Conservation (phyloP, 768 basidiomycete species). For the Boletus reticulatus region DNA sequence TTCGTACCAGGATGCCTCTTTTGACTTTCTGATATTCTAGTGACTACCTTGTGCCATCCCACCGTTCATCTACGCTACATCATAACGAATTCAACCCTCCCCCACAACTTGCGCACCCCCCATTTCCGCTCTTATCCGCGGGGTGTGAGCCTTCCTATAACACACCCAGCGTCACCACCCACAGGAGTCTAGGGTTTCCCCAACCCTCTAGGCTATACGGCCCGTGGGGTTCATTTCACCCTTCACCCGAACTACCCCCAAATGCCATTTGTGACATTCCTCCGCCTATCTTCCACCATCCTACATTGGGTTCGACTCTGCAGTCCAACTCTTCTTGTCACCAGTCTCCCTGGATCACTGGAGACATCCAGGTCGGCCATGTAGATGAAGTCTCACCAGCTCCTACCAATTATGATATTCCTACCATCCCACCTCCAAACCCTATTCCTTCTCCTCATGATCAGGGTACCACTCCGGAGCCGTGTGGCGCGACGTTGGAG, state of each 20-base stretch:
- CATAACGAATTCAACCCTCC: neutral
- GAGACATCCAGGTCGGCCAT: neutral
- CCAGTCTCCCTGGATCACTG: neutral
- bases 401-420: neutral
- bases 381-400: neutral
- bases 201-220: neutral
- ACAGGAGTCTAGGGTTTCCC: neutral
- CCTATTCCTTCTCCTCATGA: neutral
- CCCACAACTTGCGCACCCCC: neutral
- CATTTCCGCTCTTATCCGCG: neutral
- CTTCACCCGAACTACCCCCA: neutral
- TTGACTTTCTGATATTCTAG: constrained; percentile 6
- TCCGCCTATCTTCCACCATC: neutral
- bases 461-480: neutral
- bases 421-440: neutral
- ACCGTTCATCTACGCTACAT: neutral
- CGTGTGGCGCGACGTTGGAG: neutral
- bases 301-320: neutral
- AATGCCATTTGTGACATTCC: neutral
- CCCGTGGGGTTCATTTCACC: constrained; percentile 5
- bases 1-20: neutral
- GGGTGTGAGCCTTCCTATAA: neutral
- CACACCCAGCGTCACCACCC: neutral
- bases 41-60: neutral
- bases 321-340: neutral